Conservation (phyloP, 73 alveolate species). For the Uronychia binucleata region DNA sequence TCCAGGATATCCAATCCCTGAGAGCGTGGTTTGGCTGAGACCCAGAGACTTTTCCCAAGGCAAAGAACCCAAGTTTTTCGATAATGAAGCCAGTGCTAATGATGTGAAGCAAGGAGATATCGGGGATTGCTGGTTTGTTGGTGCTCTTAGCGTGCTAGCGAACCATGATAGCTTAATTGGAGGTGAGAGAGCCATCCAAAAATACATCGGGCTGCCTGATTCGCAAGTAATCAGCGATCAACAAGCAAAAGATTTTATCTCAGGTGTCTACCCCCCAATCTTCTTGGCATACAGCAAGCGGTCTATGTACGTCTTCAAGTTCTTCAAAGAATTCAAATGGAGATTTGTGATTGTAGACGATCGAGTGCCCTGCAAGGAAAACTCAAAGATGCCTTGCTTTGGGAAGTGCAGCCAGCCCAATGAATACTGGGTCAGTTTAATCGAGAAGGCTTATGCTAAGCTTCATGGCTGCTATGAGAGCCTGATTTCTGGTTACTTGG, state of each 20-base stretch:
- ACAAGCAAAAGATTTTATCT: conserved; percentile 63
- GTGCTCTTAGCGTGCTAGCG: conserved; percentile 98
- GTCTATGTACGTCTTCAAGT: conserved; percentile 93
- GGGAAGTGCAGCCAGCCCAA: conserved; percentile 83
- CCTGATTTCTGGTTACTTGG: conserved; percentile 95
- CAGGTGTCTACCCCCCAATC: conserved; percentile 98
- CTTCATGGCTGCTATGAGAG: conserved; percentile 93
- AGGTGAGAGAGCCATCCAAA: conserved; percentile 59
- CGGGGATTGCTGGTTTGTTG: conserved; percentile 99
- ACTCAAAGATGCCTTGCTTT: conserved; percentile 74
- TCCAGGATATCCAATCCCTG: conserved; percentile 82
- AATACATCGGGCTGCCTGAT: not conserved
- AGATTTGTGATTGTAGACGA: conserved; percentile 89
- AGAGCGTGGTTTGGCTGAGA: conserved; percentile 87
- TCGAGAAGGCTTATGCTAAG: conserved; percentile 99
- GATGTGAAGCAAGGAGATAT: conserved; percentile 96
- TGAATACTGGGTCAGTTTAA: conserved; percentile 97
- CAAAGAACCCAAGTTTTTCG: conserved; percentile 50
- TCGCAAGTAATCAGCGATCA: conserved; percentile 65
- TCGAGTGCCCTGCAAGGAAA: conserved; percentile 79
- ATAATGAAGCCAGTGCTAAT: conserved; percentile 90
- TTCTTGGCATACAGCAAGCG: conserved; percentile 87
- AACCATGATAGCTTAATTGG: conserved; percentile 89
- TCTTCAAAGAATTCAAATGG: conserved; percentile 93
- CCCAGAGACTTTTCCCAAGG: conserved; percentile 79